Base-by-base conservation (phyloP, 1,139 yeast species). In the Ogataea hybrid region DNA sequence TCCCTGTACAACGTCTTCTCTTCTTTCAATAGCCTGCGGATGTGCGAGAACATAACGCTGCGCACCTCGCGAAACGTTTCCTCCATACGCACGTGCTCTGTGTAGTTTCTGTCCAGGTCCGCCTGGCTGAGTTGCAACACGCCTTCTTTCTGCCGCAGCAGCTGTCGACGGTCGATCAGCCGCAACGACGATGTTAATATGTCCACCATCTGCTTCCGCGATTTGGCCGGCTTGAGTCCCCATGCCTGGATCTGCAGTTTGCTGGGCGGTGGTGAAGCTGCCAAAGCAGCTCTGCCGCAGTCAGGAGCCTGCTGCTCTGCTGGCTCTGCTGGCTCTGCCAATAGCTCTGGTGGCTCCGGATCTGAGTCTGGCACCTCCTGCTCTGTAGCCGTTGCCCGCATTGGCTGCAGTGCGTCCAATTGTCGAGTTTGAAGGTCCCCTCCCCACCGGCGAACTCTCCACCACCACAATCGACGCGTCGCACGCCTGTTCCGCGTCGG, bases 181-280 rank as follows among this genome's bases (percentile, higher is more conserved):
- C 41, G 45, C 16, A 43, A 29, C 5, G 52, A 44, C 2, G 46
- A 39, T 10, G 43, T 34, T 16, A 52, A 42, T 1, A 39, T 12
- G 21, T 41, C 29, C 11, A 52, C 39, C 56, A 52, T 52, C 22
- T 47, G 47, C 3, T 22, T 35, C 16, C 53, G 42, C 9, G 50
- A 44, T 31, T 43, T 49, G 6, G 40, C 43, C 3, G 56, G 54
- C 32, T 51, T 52, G 35, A 52, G 41, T 5, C 56, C 56, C 56
- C 54, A 51, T 30, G 49, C 54, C 5, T 32, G 23, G 22, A 52
- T 46, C 29, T 51, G 54, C 28, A 32, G 25, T 22, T 44, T 49
- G 34, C 23, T 51, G 54, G 9, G 38, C 32, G 0, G 51, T 49
- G 8, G 48, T 31, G 33, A 40, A 48, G 17, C 41, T 42, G 9